Evolutionary conservation across 495 filamentous ascomycete species (phyloP), one percentile per base, ranked within the genome.

Genomic region (Talaromyces wortmannii): DNA sequence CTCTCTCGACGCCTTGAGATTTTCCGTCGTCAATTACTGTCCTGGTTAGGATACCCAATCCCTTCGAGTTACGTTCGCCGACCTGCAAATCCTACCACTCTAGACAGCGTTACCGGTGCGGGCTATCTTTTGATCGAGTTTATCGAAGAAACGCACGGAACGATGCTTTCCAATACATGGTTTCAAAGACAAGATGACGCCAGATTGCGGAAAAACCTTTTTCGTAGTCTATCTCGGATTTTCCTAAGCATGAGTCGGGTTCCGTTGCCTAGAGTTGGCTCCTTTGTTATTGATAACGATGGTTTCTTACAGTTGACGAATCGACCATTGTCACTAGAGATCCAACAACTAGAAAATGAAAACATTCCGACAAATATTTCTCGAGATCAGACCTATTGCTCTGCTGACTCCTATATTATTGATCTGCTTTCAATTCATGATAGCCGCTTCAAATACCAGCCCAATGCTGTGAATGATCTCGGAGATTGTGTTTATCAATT

Each of bases 51-150:
- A 31, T 61, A 61, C 49, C 57, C 55, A 50, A 18, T 55, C 31
- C 60, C 63, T 23, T 67, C 64, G 4, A 48, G 33, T 10, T 72
- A 68, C 62, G 40, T 58, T 52, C 55, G 48, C 30, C 61, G 66
- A 54, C 44, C 15, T n/a, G n/a, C n/a, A 32, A 53, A 53, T 45
- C 16, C 23, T 13, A 53, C 16, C 43, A 18, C 40, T 43, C 15
- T 54, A 15, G 50, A 60, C 15, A 53, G 40, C 42, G 11, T 36
- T 10, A 23, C 59, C 10, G 32, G 49, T 31, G 45, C 56, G 31
- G 58, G 56, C 47, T 73, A 75, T 59, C 50, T 73, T 40, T 48
- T 75, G 30, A 61, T 73, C 31, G 67, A 75, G 49, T 67, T 65
- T 55, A 61, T 71, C 52, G 56, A 65, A 8, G 50, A 8, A 51